Conservation (phyloP, 345 rosid species). For the Psidium friedrichsthalianum region DNA sequence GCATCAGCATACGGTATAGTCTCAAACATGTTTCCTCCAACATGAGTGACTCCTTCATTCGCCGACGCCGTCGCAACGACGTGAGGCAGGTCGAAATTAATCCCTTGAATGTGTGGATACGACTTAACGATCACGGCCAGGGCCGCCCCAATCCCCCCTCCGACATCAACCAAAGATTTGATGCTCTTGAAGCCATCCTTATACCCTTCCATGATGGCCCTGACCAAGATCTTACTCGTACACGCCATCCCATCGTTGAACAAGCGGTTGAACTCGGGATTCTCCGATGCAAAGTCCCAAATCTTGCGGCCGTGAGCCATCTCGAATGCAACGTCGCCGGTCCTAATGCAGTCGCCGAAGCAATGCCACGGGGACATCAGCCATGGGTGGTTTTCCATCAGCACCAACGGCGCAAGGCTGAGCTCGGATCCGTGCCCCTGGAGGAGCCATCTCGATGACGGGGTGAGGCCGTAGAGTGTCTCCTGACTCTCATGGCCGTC, state of each 20-base stretch:
- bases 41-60: slow-evolving; percentile 3
- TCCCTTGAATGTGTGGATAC: slow-evolving; percentile 1
- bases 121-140: background rate
- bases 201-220: background rate
- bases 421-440: background rate
- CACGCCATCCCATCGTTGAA: slow-evolving; percentile 8
- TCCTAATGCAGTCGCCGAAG: slow-evolving; percentile 4
- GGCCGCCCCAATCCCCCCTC: slow-evolving; percentile 8
- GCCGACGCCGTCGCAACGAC: slow-evolving; percentile 1
- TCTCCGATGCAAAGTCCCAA: background rate
- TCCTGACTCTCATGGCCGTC: slow-evolving; percentile 5
- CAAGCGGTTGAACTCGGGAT: background rate
- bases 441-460: slow-evolving; percentile 20
- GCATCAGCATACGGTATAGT: slow-evolving; percentile 11
- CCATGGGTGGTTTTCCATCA: slow-evolving; percentile 10
- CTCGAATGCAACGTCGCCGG: background rate
- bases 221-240: background rate
- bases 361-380: slow-evolving; percentile 11
- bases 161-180: slow-evolving; percentile 8
- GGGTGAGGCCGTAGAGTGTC: slow-evolving; percentile 12
- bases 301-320: slow-evolving; percentile 1
- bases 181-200: slow-evolving; percentile 2
- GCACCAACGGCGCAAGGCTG: slow-evolving; percentile 16
- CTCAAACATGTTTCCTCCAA: slow-evolving; percentile 15
- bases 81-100: slow-evolving; percentile 16